phyloP scores from a whole-genome alignment of 345 rosid species.

The Dipteronia dyeriana region DNA sequence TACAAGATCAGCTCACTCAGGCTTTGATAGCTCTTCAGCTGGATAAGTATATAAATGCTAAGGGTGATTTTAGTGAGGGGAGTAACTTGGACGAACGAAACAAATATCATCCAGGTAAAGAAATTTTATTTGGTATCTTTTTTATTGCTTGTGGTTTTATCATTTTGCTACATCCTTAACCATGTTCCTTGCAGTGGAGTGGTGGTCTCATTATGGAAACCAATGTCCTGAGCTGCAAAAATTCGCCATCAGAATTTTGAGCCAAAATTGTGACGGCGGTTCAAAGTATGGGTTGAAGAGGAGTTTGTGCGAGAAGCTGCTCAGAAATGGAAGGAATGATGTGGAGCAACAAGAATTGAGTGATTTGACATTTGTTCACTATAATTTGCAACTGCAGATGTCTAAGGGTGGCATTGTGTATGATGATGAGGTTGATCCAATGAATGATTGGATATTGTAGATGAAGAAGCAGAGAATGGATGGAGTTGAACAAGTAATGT shows the following conservation, averaged over 20 bases:
- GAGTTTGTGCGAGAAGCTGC: slow-evolving; percentile 35
- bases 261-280: slow-evolving; percentile 21
- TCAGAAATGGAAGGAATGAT: slow-evolving; percentile 15
- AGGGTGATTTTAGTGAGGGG: no score
- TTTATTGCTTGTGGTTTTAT: no score
- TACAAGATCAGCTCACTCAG: no score
- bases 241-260: slow-evolving; percentile 36
- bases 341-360: slow-evolving; percentile 22
- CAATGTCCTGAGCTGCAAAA: slow-evolving; percentile 39
- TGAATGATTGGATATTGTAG: slow-evolving; percentile 27
- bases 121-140: no score
- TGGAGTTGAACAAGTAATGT: not conserved
- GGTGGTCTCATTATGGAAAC: slow-evolving; percentile 43
- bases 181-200: slow-evolving; percentile 27
- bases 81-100: no score
- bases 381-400: slow-evolving; percentile 33
- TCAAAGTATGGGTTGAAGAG: slow-evolving; percentile 32
- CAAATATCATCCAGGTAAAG: no score
- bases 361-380: slow-evolving; percentile 33
- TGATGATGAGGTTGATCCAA: slow-evolving; percentile 27
- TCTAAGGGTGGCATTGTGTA: slow-evolving; percentile 2
- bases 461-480: not conserved
- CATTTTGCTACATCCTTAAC: no score
- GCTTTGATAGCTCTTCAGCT: no score
- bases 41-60: no score